phyloP scores from a whole-genome alignment of 2,329 filamentous ascomycete genomes.

The Lasiodiplodia sp. region DNA sequence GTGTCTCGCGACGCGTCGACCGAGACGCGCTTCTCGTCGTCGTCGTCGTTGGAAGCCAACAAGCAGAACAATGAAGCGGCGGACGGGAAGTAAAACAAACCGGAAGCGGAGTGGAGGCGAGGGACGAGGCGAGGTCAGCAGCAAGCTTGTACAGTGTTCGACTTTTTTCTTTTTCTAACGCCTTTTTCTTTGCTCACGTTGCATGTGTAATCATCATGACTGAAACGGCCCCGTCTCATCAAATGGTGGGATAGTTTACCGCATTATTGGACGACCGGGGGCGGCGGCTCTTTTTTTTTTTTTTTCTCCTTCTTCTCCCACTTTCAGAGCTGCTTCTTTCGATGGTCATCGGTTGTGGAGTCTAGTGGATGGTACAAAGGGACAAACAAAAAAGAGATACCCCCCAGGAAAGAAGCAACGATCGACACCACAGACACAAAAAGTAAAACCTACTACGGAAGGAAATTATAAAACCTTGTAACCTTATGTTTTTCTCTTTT shows the following conservation, averaged over 20 bases:
- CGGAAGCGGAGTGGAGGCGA: too few species aligned
- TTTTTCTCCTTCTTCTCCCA: background rate
- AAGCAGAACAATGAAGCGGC: background rate
- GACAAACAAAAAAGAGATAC: background rate
- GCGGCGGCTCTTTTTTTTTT: too few species aligned
- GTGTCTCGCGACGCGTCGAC: background rate
- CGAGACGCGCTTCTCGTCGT: background rate
- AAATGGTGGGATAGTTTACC: background rate
- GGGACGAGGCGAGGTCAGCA: too few species aligned
- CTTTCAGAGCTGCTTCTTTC: background rate
- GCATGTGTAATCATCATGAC: background rate
- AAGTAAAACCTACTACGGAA: too few species aligned
- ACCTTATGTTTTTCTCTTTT: background rate
- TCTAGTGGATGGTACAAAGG: background rate
- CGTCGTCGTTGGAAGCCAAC: too few species aligned
- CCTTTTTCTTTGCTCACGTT: background rate
- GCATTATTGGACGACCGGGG: too few species aligned
- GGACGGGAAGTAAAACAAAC: too few species aligned
- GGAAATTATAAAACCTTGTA: too few species aligned
- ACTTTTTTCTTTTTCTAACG: background rate
- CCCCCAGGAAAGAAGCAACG: background rate
- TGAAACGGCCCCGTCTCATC: background rate
- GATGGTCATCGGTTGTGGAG: conserved; percentile 1
- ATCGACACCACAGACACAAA: background rate
- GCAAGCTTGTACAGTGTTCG: background rate